These are phyloP conservation scores for Meyerozyma elateridarum DNA, from an alignment of 1,139 yeast species.

Conservation along the genomic window DNA sequence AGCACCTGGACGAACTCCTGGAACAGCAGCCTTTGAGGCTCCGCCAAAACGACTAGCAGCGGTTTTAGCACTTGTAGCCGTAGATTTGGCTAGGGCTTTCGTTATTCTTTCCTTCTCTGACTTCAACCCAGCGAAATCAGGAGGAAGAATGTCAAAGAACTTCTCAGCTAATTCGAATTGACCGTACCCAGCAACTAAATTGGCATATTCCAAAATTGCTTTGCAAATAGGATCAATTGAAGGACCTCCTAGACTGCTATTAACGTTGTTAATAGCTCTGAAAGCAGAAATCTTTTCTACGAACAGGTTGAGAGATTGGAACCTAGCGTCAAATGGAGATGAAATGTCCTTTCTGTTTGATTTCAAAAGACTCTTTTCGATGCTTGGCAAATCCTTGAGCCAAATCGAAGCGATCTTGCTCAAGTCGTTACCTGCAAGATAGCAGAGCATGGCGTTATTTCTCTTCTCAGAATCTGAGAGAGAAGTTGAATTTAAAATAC, in stretches of 20 bases:
- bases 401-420: conserved; percentile 79
- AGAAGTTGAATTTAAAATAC: conserved; percentile 23
- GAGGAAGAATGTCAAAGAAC: conserved; percentile 66
- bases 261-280: conserved; percentile 47
- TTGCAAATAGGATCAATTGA: conserved; percentile 50
- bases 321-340: conserved; percentile 82
- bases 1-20: conserved; percentile 9
- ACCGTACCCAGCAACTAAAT: conserved; percentile 76
- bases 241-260: conserved; percentile 41
- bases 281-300: conserved; percentile 81
- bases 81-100: conserved; percentile 4
- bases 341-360: conserved; percentile 30
- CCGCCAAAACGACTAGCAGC: conserved; percentile 5
- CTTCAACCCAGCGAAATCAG: conserved; percentile 39
- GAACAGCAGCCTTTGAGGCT: conserved; percentile 6
- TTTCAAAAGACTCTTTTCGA: conserved; percentile 51
- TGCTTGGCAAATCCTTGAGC: conserved; percentile 66
- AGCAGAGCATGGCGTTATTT: conserved; percentile 72
- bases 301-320: conserved; percentile 73
- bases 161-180: conserved; percentile 76
- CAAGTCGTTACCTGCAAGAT: conserved; percentile 75
- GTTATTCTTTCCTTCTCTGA: conserved; percentile 73
- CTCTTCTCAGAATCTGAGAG: conserved; percentile 34
- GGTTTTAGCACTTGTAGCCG: conserved; percentile 7
- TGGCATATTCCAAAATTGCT: conserved; percentile 72